Evolutionary conservation across 1,139 yeast genomes (phyloP), one percentile per base, ranked within the genome.

Genomic region (Meyerozyma carpophila): DNA sequence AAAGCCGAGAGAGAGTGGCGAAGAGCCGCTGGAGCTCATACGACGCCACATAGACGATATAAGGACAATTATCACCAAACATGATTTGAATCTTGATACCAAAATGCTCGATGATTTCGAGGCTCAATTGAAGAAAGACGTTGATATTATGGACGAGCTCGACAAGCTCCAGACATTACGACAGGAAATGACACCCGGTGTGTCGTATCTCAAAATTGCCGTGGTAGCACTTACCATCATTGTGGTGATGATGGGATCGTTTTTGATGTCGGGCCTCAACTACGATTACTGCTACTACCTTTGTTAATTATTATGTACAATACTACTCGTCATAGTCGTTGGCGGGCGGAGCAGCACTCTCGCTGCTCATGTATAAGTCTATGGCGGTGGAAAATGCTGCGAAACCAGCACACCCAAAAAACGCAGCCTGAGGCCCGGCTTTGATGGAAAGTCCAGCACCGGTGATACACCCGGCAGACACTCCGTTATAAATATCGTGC

Each of bases 331-430:
- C 95, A 63, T 91, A 94, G 66, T 93, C 98, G 57, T 87, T 84
- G 41, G 73, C 61, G 24, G 98, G 97, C 34, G 98, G 98, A 44
- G 80, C 80, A 7, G 85, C 84, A 56, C 86, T 78, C 55, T 93
- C 98, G 55, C 89, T 81, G 57, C 91, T 78, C 82, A 93, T 76
- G 59, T 93, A 93, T 55, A 88, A 66, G 62, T 93, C 98, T 50
- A 93, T 85, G 8, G 98, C 98, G 8, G 95, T 83, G 45, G 95
- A 85, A 62, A 93, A 93, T 4, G 95, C 96, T 13, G 98, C 98
- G 70, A 93, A 93, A 11, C 98, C 98, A 28, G 95, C 97, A 72
- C 98, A 93, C 1, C 98, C 98, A 47, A 91, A 64, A 29, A 81
- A 56, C 0, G 96, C 95, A 27, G 96, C 95, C 57, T 84, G 91